Percentiles rank a stretch among this genome's conserved stretches.
Evolutionary conservation across 306 rosid species (phyloP).

Genomic region (Aeschynomene evenia): DNA sequence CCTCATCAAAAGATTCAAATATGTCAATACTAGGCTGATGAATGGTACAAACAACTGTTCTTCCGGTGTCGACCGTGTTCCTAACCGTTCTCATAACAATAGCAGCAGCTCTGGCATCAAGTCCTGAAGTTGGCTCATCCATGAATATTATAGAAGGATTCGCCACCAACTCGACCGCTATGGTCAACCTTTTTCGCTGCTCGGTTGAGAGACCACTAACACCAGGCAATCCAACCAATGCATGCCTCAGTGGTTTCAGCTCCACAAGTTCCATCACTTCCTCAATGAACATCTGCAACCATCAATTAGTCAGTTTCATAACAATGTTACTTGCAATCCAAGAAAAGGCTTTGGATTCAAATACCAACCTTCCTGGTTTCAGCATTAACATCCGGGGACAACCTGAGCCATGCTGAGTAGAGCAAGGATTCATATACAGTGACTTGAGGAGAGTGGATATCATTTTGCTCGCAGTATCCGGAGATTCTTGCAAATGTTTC

Average conservation of each 20-base stretch:
- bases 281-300: slow-evolving; percentile 56
- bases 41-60: slow-evolving; percentile 71
- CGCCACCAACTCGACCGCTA: slow-evolving; percentile 66
- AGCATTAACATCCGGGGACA: slow-evolving; percentile 45
- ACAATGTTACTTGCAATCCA: not conserved
- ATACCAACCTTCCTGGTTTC: slow-evolving; percentile 56
- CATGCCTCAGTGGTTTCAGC: slow-evolving; percentile 47
- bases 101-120: slow-evolving; percentile 72
- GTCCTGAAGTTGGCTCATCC: slow-evolving; percentile 76
- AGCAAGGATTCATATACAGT: slow-evolving; percentile 60
- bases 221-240: slow-evolving; percentile 61
- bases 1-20: slow-evolving; percentile 72
- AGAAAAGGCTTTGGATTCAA: slow-evolving; percentile 12
- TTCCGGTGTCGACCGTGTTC: slow-evolving; percentile 68
- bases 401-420: slow-evolving; percentile 65
- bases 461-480: slow-evolving; percentile 93
- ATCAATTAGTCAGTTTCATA: slow-evolving; percentile 9
- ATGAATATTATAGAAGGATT: slow-evolving; percentile 70
- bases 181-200: slow-evolving; percentile 63
- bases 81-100: slow-evolving; percentile 66
- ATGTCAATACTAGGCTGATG: slow-evolving; percentile 73
- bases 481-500: slow-evolving; percentile 88
- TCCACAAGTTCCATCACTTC: slow-evolving; percentile 71
- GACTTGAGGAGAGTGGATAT: slow-evolving; percentile 76
- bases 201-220: slow-evolving; percentile 60